A percentile compares a stretch with the other conserved stretches of the same genome.
Conservation (phyloP, 1,139 yeast genomes). For the Debaryomyces nepalensis region DNA sequence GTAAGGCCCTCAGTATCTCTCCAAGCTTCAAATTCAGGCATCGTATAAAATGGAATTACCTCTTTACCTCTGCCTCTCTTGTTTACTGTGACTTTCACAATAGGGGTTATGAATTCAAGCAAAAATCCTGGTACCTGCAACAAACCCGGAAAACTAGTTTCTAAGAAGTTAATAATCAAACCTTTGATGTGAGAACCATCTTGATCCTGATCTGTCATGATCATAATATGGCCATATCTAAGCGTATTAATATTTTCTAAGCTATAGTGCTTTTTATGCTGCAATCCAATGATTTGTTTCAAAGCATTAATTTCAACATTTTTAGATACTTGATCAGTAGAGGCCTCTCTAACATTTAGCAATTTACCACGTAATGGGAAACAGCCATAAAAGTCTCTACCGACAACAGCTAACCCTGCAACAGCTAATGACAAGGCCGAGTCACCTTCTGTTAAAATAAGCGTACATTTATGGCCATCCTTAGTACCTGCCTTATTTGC, state of each 20-base stretch:
- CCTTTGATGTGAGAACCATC: slow-evolving; percentile 99
- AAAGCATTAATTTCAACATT: slow-evolving; percentile 94
- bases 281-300: slow-evolving; percentile 93
- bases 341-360: slow-evolving; percentile 94
- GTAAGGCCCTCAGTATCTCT: slow-evolving; percentile 78
- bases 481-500: slow-evolving; percentile 97
- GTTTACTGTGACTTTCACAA: slow-evolving; percentile 83
- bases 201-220: slow-evolving; percentile 99
- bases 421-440: slow-evolving; percentile 94
- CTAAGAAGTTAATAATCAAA: slow-evolving; percentile 88
- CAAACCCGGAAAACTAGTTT: slow-evolving; percentile 93
- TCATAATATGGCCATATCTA: slow-evolving; percentile 96
- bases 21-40: slow-evolving; percentile 97
- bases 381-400: slow-evolving; percentile 94
- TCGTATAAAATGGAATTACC: slow-evolving; percentile 79
- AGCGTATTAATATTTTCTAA: slow-evolving; percentile 67
- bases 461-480: slow-evolving; percentile 89
- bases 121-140: slow-evolving; percentile 90
- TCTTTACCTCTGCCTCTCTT: slow-evolving; percentile 61
- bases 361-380: slow-evolving; percentile 95
- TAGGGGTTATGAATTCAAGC: slow-evolving; percentile 94
- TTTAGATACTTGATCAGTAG: slow-evolving; percentile 89
- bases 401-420: slow-evolving; percentile 93
- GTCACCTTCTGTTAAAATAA: slow-evolving; percentile 95
- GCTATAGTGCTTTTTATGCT: slow-evolving; percentile 82